Base-by-base conservation (phyloP, 2,329 filamentous ascomycete species). In the Penicillium thymicola region DNA sequence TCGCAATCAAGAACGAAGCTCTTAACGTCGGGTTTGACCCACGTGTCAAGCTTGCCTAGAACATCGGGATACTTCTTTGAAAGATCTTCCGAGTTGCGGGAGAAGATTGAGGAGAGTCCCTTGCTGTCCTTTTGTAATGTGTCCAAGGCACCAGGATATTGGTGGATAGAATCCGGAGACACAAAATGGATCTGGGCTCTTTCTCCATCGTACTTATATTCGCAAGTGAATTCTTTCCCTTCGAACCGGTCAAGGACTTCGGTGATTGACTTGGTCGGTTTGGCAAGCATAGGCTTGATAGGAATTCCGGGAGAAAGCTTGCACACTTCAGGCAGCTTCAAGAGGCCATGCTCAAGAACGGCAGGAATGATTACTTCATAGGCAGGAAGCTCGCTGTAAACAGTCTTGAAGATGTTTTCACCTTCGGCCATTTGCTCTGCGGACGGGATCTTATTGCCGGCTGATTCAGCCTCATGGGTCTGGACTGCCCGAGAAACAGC, bases 1-100 rank as follows among this genome's bases (percentile, higher is more conserved):
- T 99, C 94, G 71, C 94, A 99, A 72, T 99, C 94, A n/a, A 99
- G 80, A 14, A 99, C 94, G 69, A 99, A 99, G 70, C 92, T 96
- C 75, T 89, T 90, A 11, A 94, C 96, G 30, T 88, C 90, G 2
- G 86, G 79, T 71, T 95, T 95, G 65, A 99, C 87, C 94, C 94
- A 99, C 0, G 84, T 87, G 37, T 90, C 82, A 13, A 99, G 83
- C 72, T 95, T 96, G 23, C 84, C 87, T 32, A 99, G 84, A 51
- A 99, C 92, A 75, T 99, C 94, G 0, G 94, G 94, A 69, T 99
- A 99, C 71, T 99, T 99, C 75, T 94, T 96, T 9, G 92, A 97
- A 47, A 99, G 74, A 67, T 99, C 93, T 76, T 99, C 94, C 0
- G 93, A 97, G 71, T 99, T 99, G 64, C 94, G 84, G 3, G 94